These are phyloP conservation scores for Hypoxylon subgilvum DNA, from an alignment of 495 filamentous ascomycete species.

Conservation along the genomic window DNA sequence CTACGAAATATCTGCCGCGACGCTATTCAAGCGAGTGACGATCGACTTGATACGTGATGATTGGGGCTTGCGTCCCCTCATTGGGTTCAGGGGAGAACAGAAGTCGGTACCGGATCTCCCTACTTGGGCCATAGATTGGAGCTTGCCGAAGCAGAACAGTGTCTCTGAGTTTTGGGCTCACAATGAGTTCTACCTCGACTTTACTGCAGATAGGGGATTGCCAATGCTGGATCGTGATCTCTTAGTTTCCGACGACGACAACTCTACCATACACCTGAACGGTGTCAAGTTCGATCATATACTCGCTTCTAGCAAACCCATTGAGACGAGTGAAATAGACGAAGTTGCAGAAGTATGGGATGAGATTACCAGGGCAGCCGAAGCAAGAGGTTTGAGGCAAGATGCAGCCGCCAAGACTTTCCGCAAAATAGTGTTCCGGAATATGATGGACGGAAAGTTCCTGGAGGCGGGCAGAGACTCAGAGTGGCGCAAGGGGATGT, in stretches of 20 bases:
- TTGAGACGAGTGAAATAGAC: neutral
- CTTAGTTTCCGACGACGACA: slow-evolving; percentile 4
- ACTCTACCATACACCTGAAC: slow-evolving; percentile 16
- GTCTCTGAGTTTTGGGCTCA: slow-evolving; percentile 6
- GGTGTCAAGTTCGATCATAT: slow-evolving; percentile 20
- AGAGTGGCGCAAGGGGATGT: neutral
- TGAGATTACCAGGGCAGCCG: neutral
- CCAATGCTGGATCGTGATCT: neutral
- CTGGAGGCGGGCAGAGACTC: neutral
- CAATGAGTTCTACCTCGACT: neutral
- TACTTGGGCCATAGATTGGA: slow-evolving; percentile 22
- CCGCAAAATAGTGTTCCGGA: neutral
- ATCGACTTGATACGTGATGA: slow-evolving; percentile 28
- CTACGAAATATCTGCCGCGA: slow-evolving; percentile 13
- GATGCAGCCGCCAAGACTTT: neutral
- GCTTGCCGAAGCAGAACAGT: neutral
- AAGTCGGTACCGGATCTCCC: slow-evolving; percentile 14
- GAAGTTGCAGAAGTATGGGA: neutral
- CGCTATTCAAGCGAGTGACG: slow-evolving; percentile 28
- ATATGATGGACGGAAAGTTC: neutral
- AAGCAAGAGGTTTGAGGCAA: neutral
- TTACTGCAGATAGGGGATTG: slow-evolving; percentile 13
- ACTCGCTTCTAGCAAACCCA: neutral
- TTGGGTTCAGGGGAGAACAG: slow-evolving; percentile 23
- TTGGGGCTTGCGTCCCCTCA: slow-evolving; percentile 11